Base-by-base conservation (phyloP, 176 grass and related monocot species). In the Saccharum officinarum region DNA sequence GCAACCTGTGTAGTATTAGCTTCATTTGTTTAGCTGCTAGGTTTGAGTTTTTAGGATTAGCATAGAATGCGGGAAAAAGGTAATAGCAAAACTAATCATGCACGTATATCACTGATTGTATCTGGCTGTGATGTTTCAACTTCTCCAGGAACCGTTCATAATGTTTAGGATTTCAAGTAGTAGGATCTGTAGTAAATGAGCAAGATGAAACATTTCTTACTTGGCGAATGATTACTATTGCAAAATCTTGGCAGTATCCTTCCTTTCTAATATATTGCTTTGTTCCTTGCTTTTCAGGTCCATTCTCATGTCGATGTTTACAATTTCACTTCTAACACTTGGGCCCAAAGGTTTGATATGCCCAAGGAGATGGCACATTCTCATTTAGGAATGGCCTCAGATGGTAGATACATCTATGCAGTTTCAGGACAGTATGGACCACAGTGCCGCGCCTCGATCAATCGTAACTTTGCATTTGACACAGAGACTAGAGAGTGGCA, bases 221-320 rank as follows among this genome's bases (percentile, higher is more conserved):
- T 20, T 7, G 23, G 11, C 6, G 25, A 79, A 28, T 62, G 6
- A 6, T 44, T 45, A 46, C 26, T 8, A 31, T 31, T 4, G 39
- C 46, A 31, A 26, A 13, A 18, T 8, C 9, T 23, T 60, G 8
- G 22, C 49, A 79, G 9, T 52, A 20, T 22, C 46, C 22, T 74
- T 75, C 14, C 30, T 63, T 83, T 61, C 18, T 85, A 67, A 89
- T 49, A 47, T 67, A 16, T 59, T 47, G 46, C 78, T 75, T 71
- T 68, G 28, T 15, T 83, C 40, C 20, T 69, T 41, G 40, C 60
- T 78, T 86, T 86, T 67, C 68, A 98, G 95, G 95, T 98, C 4
- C 92, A 98, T 93, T 93, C 91, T 88, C 92, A 98, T 88, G 91
- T 95, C 12, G 95, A 95, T 83, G 82, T 98, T n/a, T 98, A 91